Evolutionary conservation across 164 flowering plant genomes (phyloP).

Genomic region (Tetracentron sinense): DNA sequence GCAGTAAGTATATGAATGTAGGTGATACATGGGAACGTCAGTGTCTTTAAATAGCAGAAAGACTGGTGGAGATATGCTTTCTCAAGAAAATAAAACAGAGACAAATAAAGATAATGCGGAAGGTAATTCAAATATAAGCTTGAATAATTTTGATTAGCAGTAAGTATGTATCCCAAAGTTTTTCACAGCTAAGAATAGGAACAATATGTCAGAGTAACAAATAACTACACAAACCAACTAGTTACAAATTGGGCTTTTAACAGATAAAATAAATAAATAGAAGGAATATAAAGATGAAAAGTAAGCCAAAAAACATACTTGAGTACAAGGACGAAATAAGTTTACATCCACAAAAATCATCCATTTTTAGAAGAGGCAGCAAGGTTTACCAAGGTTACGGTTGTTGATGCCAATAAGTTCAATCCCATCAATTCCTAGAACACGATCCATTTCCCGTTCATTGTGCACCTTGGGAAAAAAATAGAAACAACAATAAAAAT

Average conservation of each 20-base stretch:
- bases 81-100: neutral
- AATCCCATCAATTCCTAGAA: slow-evolving; percentile 83
- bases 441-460: slow-evolving; percentile 97
- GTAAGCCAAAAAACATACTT: too few species aligned
- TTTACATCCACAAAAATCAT: too few species aligned
- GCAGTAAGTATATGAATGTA: too few species aligned
- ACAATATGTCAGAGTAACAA: neutral
- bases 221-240: neutral
- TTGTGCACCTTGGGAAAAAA: slow-evolving; percentile 69
- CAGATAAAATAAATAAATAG: too few species aligned
- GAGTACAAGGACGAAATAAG: too few species aligned
- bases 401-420: slow-evolving; percentile 95
- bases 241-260: neutral
- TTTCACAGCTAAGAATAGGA: neutral
- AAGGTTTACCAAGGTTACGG: slow-evolving; percentile 77
- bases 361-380: neutral
- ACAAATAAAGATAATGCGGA: too few species aligned
- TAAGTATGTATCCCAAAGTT: neutral
- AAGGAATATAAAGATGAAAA: neutral
- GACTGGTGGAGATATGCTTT: neutral
- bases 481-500: neutral
- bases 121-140: too few species aligned
- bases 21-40: neutral
- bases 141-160: neutral
- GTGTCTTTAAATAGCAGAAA: neutral